phyloP scores from a whole-genome alignment of 768 basidiomycete genomes.

The Trametes elegans region DNA sequence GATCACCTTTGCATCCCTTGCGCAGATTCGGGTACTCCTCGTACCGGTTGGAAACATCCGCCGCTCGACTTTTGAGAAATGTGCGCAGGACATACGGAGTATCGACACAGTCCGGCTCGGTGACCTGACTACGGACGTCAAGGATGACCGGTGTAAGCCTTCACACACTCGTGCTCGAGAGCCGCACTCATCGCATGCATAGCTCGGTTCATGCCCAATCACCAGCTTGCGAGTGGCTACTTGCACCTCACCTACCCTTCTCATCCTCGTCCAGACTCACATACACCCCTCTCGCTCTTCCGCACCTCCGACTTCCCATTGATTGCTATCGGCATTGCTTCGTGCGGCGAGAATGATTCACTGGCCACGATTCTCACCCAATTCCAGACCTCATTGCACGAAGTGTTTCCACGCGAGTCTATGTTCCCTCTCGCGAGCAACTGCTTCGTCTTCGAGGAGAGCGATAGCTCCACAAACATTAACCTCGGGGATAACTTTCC shows the following conservation, averaged over 20 bases:
- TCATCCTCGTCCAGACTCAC: conserved; percentile 70
- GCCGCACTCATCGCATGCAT: conserved; percentile 14
- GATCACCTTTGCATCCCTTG: conserved; percentile 76
- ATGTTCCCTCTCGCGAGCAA: conserved; percentile 78
- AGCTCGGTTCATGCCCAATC: conserved; percentile 84
- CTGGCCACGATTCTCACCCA: conserved; percentile 55
- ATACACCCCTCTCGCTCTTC: conserved; percentile 68
- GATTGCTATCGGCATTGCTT: conserved; percentile 85
- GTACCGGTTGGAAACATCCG: conserved; percentile 82
- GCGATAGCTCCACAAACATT: conserved; percentile 50
- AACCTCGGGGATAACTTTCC: conserved; percentile 55
- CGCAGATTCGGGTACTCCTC: conserved; percentile 81
- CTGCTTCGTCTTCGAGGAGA: conserved; percentile 85
- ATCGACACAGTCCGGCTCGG: conserved; percentile 74
- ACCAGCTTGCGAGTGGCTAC: conserved; percentile 64
- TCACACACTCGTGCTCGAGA: neutral
- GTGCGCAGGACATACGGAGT: conserved; percentile 68
- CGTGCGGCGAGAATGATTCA: conserved; percentile 56
- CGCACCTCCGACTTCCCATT: conserved; percentile 81
- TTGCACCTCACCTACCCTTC: conserved; percentile 79
- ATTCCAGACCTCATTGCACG: conserved; percentile 61
- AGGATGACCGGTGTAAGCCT: conserved; percentile 69
- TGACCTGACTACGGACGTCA: conserved; percentile 78
- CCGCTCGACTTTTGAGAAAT: conserved; percentile 66
- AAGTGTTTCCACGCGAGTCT: conserved; percentile 64